phyloP scores from a whole-genome alignment of 2,329 filamentous ascomycete species.

The Alternaria atra region DNA sequence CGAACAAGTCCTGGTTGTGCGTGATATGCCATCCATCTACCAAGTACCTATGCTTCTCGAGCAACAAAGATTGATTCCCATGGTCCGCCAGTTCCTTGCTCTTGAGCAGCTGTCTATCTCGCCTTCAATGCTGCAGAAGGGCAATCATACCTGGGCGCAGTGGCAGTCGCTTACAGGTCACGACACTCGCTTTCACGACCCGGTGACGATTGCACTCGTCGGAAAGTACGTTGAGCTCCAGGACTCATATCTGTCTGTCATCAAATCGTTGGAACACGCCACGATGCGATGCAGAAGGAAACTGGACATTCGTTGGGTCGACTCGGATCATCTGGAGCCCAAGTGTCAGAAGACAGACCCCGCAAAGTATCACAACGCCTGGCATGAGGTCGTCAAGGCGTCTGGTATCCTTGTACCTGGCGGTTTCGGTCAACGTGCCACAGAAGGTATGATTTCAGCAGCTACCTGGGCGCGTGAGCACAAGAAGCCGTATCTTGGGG shows the following conservation, averaged over 20 bases:
- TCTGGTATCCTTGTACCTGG: conserved; percentile 74
- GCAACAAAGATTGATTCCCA: conserved; percentile 76
- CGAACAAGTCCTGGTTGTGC: conserved; percentile 85
- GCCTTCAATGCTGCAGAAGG: conserved; percentile 66
- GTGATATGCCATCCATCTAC: conserved; percentile 89
- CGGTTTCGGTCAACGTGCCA: conserved; percentile 83
- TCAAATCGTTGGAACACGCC: conserved; percentile 89
- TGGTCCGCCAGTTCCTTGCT: conserved; percentile 71
- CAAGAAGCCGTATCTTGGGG: conserved; percentile 82
- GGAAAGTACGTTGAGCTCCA: conserved; percentile 90
- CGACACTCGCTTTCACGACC: conserved; percentile 71
- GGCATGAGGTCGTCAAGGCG: conserved; percentile 80
- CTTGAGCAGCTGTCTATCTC: conserved; percentile 67
- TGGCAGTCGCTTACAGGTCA: conserved; percentile 78
- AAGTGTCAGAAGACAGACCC: conserved; percentile 69
- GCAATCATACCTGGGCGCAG: conserved; percentile 74
- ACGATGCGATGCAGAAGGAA: conserved; percentile 86
- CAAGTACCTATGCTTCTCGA: conserved; percentile 93
- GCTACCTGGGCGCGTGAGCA: conserved; percentile 88
- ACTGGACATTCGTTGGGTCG: conserved; percentile 83
- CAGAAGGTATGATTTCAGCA: conserved; percentile 87
- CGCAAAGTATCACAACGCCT: conserved; percentile 82
- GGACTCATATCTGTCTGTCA: conserved; percentile 85
- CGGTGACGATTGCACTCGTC: conserved; percentile 83
- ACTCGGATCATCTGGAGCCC: conserved; percentile 83